These are phyloP conservation scores for Monilinia fructicola DNA, from an alignment of 2,329 filamentous ascomycete genomes.

Conservation along the genomic window DNA sequence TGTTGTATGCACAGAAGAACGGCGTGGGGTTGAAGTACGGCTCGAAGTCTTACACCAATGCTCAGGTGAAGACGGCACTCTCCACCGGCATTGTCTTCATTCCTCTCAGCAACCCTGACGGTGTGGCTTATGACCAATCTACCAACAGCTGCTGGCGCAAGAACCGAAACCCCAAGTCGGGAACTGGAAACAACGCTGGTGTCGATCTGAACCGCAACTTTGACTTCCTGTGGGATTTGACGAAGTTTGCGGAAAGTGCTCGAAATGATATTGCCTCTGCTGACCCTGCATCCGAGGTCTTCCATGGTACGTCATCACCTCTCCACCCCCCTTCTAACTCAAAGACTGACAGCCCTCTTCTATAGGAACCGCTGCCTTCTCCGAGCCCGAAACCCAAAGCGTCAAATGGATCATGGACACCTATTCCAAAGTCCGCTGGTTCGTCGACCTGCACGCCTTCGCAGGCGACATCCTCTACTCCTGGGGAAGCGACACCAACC, in stretches of 20 bases:
- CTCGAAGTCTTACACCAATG: conserved; percentile 50
- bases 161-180: conserved; percentile 51
- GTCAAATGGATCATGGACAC: conserved; percentile 53
- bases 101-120: conserved; percentile 55
- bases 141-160: conserved; percentile 55
- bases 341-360: conserved; percentile 3
- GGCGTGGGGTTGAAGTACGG: conserved; percentile 54
- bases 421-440: conserved; percentile 54
- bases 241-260: conserved; percentile 45
- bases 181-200: conserved; percentile 43
- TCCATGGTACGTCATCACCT: conserved; percentile 43
- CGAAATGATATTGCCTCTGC: conserved; percentile 45
- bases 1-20: conserved; percentile 53
- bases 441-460: conserved; percentile 58
- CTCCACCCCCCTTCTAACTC: background rate
- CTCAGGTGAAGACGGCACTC: conserved; percentile 53
- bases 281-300: conserved; percentile 24
- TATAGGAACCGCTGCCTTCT: conserved; percentile 49
- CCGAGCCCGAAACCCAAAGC: conserved; percentile 57
- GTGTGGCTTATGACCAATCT: conserved; percentile 51
- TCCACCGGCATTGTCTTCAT: conserved; percentile 54
- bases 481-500: conserved; percentile 57
- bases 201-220: conserved; percentile 59
- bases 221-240: conserved; percentile 57
- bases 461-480: conserved; percentile 54